Conservation (phyloP, 1,284 basidiomycete genomes). For the Anthracocystis walkeri region DNA sequence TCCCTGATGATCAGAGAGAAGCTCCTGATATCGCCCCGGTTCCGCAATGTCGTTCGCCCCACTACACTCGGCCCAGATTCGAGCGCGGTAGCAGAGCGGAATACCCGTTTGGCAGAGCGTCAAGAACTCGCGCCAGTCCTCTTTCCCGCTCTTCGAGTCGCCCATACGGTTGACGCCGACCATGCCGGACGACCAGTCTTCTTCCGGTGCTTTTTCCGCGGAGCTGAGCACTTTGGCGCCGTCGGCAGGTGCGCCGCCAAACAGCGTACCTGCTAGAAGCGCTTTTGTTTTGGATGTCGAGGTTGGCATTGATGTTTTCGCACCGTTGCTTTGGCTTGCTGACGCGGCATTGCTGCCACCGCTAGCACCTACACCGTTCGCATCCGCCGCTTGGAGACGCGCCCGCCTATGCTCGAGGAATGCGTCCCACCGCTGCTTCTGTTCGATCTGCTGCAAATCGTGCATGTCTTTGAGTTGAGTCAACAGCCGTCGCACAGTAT, state of each 20-base stretch:
- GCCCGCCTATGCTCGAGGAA: constrained; percentile 78
- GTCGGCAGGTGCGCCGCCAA: constrained; percentile 27
- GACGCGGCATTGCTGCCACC: neutral
- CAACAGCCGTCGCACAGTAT: constrained; percentile 81
- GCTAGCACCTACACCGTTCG: constrained; percentile 9
- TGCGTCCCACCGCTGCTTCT: constrained; percentile 85
- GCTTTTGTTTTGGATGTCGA: constrained; percentile 38
- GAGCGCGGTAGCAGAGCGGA: constrained; percentile 86
- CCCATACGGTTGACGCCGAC: constrained; percentile 91
- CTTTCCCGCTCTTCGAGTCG: constrained; percentile 75
- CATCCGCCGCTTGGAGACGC: constrained; percentile 63
- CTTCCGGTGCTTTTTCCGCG: constrained; percentile 49
- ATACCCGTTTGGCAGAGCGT: constrained; percentile 84
- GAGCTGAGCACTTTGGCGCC: constrained; percentile 30
- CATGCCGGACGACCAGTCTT: constrained; percentile 71
- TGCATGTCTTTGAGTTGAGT: constrained; percentile 87
- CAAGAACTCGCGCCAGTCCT: constrained; percentile 84
- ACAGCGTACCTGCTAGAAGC: constrained; percentile 25
- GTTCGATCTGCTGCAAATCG: constrained; percentile 81
- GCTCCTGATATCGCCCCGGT: constrained; percentile 88
- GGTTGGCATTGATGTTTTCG: constrained; percentile 7
- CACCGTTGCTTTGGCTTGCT: constrained; percentile 3
- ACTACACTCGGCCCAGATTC: constrained; percentile 88
- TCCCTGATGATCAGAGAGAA: constrained; percentile 76
- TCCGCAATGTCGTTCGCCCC: constrained; percentile 90